phyloP scores from a whole-genome alignment of 495 filamentous ascomycete genomes.

The Penicillium canescens region DNA sequence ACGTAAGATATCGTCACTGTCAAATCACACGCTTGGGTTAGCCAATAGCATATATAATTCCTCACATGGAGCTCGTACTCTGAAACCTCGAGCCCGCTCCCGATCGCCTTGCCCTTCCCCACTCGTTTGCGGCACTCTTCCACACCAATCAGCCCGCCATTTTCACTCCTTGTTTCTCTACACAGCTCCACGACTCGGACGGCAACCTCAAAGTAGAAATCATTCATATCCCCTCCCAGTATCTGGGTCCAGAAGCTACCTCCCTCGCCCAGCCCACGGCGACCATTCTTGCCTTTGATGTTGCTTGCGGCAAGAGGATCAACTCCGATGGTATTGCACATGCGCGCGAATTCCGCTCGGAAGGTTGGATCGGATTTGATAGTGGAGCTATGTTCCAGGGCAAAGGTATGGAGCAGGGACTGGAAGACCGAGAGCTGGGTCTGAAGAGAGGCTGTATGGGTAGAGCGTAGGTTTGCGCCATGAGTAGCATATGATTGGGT shows the following conservation, averaged over 20 bases:
- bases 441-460: constrained; percentile 77
- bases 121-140: constrained; percentile 76
- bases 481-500: constrained; percentile 85
- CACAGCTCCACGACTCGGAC: constrained; percentile 94
- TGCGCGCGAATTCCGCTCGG: constrained; percentile 94
- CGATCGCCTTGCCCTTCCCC: constrained; percentile 66
- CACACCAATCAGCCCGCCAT: constrained; percentile 87
- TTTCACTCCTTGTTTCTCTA: constrained; percentile 80
- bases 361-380: constrained; percentile 95
- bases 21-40: neutral
- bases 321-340: constrained; percentile 96
- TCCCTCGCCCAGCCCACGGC: constrained; percentile 42
- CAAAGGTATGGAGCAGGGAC: constrained; percentile 87
- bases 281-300: constrained; percentile 51
- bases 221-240: constrained; percentile 86
- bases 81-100: constrained; percentile 69
- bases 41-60: neutral
- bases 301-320: constrained; percentile 83
- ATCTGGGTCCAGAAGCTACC: constrained; percentile 91
- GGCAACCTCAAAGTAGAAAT: constrained; percentile 97
- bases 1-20: constrained; percentile 84
- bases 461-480: constrained; percentile 77
- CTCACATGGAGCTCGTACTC: constrained; percentile 44
- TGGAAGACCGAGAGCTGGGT: constrained; percentile 97
- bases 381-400: constrained; percentile 88